Percentiles rank a stretch among this genome's conserved stretches.
These are phyloP conservation scores for Coemansia biformis DNA, from an alignment of 192 early-diverging fungal genomes.

Conservation along the genomic window DNA sequence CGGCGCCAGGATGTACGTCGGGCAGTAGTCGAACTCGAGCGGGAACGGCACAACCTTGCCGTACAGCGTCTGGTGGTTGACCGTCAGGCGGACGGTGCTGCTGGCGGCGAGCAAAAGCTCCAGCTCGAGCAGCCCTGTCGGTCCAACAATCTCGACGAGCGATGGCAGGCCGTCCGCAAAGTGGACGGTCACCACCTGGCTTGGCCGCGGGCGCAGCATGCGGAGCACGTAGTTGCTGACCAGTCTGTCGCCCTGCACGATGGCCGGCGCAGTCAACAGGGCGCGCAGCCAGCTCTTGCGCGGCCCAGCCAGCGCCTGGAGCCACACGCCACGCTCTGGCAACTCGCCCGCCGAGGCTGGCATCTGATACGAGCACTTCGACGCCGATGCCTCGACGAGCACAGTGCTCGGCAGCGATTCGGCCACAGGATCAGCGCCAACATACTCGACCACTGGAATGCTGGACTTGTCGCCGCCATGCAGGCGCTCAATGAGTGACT, in stretches of 20 bases:
- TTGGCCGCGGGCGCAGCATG: constrained; percentile 55
- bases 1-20: constrained; percentile 6
- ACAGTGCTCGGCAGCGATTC: neutral
- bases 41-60: constrained; percentile 29
- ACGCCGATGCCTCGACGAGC: neutral
- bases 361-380: constrained; percentile 7
- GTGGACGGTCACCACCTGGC: constrained; percentile 25
- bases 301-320: constrained; percentile 65
- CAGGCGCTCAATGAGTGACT: constrained; percentile 62
- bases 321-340: constrained; percentile 49
- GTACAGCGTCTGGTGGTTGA: constrained; percentile 39
- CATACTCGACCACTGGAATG: constrained; percentile 77
- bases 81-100: constrained; percentile 45
- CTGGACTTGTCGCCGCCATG: constrained; percentile 55
- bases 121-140: constrained; percentile 65
- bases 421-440: constrained; percentile 35
- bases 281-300: constrained; percentile 78
- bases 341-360: neutral
- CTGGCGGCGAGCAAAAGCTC: constrained; percentile 76
- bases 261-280: constrained; percentile 60
- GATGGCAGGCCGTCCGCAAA: neutral
- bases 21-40: constrained; percentile 10
- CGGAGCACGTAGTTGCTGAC: constrained; percentile 56
- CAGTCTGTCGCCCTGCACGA: constrained; percentile 65
- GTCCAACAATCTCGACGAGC: neutral